Base-by-base conservation (phyloP, 2,329 filamentous ascomycete genomes). In the Hymenoscyphus infarciens region DNA sequence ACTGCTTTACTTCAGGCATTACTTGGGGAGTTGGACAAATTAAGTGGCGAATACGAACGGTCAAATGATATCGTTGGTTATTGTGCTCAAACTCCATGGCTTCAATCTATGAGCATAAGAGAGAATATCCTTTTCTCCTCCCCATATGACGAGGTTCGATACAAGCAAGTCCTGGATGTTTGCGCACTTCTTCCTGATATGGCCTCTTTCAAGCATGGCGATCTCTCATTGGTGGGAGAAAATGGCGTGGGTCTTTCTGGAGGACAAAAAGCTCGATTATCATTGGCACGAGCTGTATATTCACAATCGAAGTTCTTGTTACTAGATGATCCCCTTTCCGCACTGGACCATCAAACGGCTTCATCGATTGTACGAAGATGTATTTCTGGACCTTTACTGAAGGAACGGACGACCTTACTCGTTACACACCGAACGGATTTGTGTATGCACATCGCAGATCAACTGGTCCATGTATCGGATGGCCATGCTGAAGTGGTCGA, bases 341-440 rank as follows among this genome's bases (percentile, higher is more conserved):
- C 84, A 2, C 74, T 87, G 19, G 84, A 87, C 69, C 84, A 87
- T 67, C 83, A 88, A 63, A 89, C 87, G 3, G 86, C 86, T 0
- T 84, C 88, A 64, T 77, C 71, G 6, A 83, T 89, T 54, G 83
- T 87, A 2, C 76, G 78, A 5, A 83, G 82, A 66, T 83, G 84
- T 65, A 76, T 89, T 13, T 75, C 75, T 1, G 85, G 86, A 1
- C 78, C 79, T 1, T 71, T 89, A 35, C 73, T 86, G 61, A 73
- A 82, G 63, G 80, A 75, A 10, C 78, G 86, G 22, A 84, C 79
- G 0, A 75, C 83, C 0, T 77, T 89, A 29, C 76, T 89, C 16
- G 85, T 86, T 19, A 89, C 87, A 0, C 87, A 89, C 75, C 82
- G 86, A 1, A 83, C 81, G 0, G 88, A 93, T 64, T 78, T 97